phyloP scores from a whole-genome alignment of 768 basidiomycete genomes.

The Lactifluus piperatus region DNA sequence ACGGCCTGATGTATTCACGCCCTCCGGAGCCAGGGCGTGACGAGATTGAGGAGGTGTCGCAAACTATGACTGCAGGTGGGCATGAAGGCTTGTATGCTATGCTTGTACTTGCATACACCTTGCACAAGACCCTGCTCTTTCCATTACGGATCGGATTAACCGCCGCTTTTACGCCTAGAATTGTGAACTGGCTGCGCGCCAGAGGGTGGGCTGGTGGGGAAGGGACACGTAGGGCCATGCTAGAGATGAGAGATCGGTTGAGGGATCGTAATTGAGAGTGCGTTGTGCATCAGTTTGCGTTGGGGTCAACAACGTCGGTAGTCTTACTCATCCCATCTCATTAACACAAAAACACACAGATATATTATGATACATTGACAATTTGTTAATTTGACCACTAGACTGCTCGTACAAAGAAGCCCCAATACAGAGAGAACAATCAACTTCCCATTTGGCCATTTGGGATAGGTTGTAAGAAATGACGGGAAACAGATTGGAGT shows the following conservation, averaged over 20 bases:
- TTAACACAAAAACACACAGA: background rate
- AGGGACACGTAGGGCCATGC: slow-evolving; percentile 59
- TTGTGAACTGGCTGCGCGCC: slow-evolving; percentile 78
- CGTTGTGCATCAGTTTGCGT: slow-evolving; percentile 10
- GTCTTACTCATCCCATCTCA: background rate
- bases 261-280: slow-evolving; percentile 21
- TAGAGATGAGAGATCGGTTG: slow-evolving; percentile 32
- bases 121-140: slow-evolving; percentile 91
- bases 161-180: slow-evolving; percentile 70
- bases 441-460: background rate
- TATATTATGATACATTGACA: background rate
- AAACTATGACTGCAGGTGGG: slow-evolving; percentile 30
- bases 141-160: slow-evolving; percentile 87
- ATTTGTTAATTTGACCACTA: slow-evolving; percentile 3
- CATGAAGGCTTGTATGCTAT: slow-evolving; percentile 85
- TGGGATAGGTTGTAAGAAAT: background rate
- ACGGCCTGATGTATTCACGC: slow-evolving; percentile 38
- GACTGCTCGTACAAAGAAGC: slow-evolving; percentile 15
- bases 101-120: slow-evolving; percentile 84
- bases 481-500: background rate
- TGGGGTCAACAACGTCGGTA: background rate
- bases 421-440: background rate
- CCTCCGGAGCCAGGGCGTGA: slow-evolving; percentile 61
- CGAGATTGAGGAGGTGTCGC: slow-evolving; percentile 41
- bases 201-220: slow-evolving; percentile 75